Conservation (phyloP, 2,329 filamentous ascomycete genomes). For the Fusarium sp. region DNA sequence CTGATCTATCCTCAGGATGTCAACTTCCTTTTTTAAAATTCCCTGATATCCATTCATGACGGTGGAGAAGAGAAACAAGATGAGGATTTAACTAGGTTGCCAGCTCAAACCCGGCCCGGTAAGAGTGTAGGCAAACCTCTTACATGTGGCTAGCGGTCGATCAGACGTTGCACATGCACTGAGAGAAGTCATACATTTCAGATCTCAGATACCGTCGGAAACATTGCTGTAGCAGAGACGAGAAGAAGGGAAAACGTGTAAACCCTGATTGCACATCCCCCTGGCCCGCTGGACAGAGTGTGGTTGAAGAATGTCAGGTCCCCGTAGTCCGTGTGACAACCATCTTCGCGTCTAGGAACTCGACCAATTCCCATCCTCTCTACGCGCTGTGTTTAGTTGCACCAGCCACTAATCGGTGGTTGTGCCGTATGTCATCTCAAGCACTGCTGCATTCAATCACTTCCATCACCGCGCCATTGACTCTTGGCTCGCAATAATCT, state of each 20-base stretch:
- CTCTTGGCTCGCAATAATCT: constrained; percentile 35
- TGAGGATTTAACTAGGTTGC: constrained; percentile 15
- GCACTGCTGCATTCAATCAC: constrained; percentile 37
- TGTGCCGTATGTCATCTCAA: constrained; percentile 23
- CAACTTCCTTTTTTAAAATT: constrained; percentile 13
- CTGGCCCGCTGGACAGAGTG: constrained; percentile 31
- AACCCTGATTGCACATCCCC: constrained; percentile 43
- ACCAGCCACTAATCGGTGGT: constrained; percentile 36
- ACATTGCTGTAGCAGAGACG: constrained; percentile 8
- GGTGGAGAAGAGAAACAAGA: constrained; percentile 10
- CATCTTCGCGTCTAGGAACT: constrained; percentile 15
- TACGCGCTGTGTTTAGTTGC: constrained; percentile 43
- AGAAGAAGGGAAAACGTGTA: constrained; percentile 25
- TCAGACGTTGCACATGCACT: constrained; percentile 40
- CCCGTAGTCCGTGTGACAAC: constrained; percentile 25
- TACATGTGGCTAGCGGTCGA: constrained; percentile 37
- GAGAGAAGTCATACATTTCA: constrained; percentile 19
- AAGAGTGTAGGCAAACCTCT: constrained; percentile 29
- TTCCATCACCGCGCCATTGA: constrained; percentile 41
- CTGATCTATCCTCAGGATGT: not conserved
- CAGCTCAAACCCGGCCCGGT: constrained; percentile 39
- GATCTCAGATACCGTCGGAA: constrained; percentile 32
- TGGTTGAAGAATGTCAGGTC: constrained; percentile 27
- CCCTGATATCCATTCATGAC: not conserved
- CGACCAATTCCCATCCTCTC: constrained; percentile 36